Evolutionary conservation across 2,329 filamentous ascomycete species (phyloP).

Genomic region (Diaporthe vaccinii): DNA sequence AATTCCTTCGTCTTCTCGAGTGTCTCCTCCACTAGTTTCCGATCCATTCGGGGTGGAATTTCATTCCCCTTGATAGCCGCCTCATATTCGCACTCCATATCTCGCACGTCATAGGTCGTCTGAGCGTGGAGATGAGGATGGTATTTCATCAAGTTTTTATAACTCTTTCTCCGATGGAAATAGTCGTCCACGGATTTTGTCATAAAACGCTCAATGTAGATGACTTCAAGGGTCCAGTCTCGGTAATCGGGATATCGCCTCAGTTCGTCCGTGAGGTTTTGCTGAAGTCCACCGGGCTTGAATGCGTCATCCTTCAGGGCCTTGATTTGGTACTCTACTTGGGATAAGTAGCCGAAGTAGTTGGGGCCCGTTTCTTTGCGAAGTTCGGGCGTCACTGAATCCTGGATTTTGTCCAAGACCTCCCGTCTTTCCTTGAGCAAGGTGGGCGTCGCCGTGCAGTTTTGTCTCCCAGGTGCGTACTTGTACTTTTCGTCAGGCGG

Average conservation of each 20-base stretch:
- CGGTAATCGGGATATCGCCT: not conserved
- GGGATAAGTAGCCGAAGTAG: not conserved
- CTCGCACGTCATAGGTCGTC: not conserved
- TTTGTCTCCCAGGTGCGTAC: not conserved
- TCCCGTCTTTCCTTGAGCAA: not conserved
- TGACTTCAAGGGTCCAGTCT: not conserved
- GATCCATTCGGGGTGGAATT: not conserved
- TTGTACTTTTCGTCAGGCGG: not conserved
- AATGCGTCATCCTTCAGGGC: not conserved
- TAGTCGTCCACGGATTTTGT: not conserved
- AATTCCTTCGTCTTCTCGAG: too few species aligned
- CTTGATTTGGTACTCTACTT: not conserved
- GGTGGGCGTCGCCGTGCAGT: not conserved
- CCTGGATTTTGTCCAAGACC: not conserved
- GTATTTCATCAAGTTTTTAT: not conserved
- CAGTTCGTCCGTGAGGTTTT: not conserved
- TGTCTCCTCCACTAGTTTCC: too few species aligned
- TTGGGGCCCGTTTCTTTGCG: not conserved
- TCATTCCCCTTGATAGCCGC: not conserved
- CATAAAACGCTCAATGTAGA: not conserved
- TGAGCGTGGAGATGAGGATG: not conserved
- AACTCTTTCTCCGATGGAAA: not conserved
- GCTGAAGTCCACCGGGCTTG: not conserved
- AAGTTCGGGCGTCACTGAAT: not conserved
- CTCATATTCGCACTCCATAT: not conserved